Evolutionary conservation across 257 asterid genomes (phyloP), one percentile per base, ranked within the genome.

Genomic region (Jacaranda mimosifolia): DNA sequence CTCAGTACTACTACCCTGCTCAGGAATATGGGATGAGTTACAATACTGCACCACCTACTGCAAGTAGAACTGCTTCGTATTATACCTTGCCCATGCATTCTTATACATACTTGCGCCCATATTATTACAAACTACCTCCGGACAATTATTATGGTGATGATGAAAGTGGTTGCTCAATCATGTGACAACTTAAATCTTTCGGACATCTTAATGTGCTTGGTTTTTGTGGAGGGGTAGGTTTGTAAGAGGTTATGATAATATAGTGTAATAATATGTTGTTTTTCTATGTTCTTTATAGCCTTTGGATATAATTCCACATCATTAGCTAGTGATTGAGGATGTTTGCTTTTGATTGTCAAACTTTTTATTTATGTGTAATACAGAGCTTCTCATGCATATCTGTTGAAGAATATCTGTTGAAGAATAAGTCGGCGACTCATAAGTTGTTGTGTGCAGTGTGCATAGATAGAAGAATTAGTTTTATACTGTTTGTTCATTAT

Each of bases 1-100:
- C 89, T 35, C 86, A 78, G 53, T 63, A 12, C 42, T 63, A 76
- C 79, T 70, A 86, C 63, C 60, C 90, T 32, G 79, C 79, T 62
- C 86, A 92, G 9, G 87, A 82, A 65, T 80, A 84, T 77, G 94
- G 92, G 59, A 64, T 86, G 85, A 90, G 89, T 69, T 83, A 87
- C 82, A 79, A 58, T 53, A 56, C 80, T 6, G 84, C 87, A 45
- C 80, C 85, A 32, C 86, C 86, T 12, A 51, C 42, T 68, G 77
- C 81, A 72, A 81, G 81, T 72, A 70, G 60, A 70, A 49, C 72
- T 51, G 39, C 84, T 55, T 73, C 85, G 3, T 77, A 83, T 71
- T 84, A 82, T 59, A 71, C 86, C 32, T 19, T 73, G 82, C 91
- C 91, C 21, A 48, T 70, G 87, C 82, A 84, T 71, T 67, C 85